Evolutionary conservation across 2,329 filamentous ascomycete species (phyloP).

Genomic region (Paecilomyces niveus): DNA sequence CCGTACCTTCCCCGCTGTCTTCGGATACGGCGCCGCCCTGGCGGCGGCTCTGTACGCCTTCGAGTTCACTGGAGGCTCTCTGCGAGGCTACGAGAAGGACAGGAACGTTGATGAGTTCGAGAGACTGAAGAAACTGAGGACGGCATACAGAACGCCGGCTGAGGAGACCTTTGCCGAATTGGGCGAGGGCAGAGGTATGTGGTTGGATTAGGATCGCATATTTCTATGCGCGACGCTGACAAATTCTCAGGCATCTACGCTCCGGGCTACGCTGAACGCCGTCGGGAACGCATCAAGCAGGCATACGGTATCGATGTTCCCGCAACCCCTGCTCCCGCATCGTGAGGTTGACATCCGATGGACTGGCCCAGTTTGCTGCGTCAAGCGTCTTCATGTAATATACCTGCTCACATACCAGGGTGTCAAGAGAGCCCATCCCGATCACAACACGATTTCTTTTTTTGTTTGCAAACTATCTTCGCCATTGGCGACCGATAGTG

Average conservation of each 20-base stretch:
- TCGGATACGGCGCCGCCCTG: conserved; percentile 59
- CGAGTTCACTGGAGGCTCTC: conserved; percentile 58
- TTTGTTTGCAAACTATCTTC: background rate
- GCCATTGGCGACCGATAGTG: background rate
- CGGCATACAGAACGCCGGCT: conserved; percentile 64
- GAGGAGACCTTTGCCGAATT: conserved; percentile 75
- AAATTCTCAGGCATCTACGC: conserved; percentile 61
- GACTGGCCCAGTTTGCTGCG: conserved; percentile 6
- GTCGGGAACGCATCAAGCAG: conserved; percentile 72
- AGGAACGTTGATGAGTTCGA: conserved; percentile 65
- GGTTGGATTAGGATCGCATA: background rate
- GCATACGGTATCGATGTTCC: conserved; percentile 83
- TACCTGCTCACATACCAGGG: conserved; percentile 12
- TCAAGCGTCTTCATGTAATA: conserved; percentile 15
- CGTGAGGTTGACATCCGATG: conserved; percentile 21
- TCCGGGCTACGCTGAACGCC: conserved; percentile 77
- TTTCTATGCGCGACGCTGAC: conserved; percentile 1
- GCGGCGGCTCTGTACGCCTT: conserved; percentile 56
- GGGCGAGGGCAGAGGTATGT: conserved; percentile 79
- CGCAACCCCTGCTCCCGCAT: conserved; percentile 44
- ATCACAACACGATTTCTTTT: conserved; percentile 6
- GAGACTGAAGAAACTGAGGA: conserved; percentile 66
- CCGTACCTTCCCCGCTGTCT: conserved; percentile 60
- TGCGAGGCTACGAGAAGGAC: conserved; percentile 50
- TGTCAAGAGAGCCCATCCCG: conserved; percentile 14